phyloP scores from a whole-genome alignment of 257 asterid genomes.

The Oldenlandia corymbosa region DNA sequence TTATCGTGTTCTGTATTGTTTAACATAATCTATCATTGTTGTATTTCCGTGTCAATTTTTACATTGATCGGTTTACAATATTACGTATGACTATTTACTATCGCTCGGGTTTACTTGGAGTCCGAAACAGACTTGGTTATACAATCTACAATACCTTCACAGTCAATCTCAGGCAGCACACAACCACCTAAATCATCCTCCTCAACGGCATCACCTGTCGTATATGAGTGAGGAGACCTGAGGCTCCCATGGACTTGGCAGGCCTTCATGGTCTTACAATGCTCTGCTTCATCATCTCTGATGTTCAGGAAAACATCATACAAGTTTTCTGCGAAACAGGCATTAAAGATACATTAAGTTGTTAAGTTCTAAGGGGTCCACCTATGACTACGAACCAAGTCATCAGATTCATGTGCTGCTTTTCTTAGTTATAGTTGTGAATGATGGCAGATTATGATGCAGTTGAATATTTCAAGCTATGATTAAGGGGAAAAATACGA shows the following conservation, averaged over 20 bases:
- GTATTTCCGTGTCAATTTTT: not conserved
- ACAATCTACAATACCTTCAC: conserved; percentile 78
- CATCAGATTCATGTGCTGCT: too few species aligned
- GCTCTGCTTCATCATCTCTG: conserved; percentile 97
- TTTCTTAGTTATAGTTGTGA: too few species aligned
- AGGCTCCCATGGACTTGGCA: conserved; percentile 88
- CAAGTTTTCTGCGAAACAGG: conserved; percentile 55
- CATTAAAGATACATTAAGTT: not conserved
- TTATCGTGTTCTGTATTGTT: too few species aligned
- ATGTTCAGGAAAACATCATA: conserved; percentile 78
- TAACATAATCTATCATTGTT: not conserved
- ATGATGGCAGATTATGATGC: too few species aligned
- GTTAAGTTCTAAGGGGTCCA: not conserved
- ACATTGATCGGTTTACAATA: too few species aligned
- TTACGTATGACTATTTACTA: conserved; percentile 10
- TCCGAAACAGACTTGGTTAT: conserved; percentile 55
- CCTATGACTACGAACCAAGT: too few species aligned
- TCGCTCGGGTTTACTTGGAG: conserved; percentile 18
- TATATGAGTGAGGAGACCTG: conserved; percentile 71
- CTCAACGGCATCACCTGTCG: conserved; percentile 16
- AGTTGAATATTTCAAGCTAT: not conserved
- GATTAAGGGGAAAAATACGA: not conserved
- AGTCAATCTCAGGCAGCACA: conserved; percentile 39
- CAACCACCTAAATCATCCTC: conserved; percentile 37
- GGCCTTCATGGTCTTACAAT: conserved; percentile 97